phyloP scores from a whole-genome alignment of 345 rosid species.

The Eutrema japonicum region DNA sequence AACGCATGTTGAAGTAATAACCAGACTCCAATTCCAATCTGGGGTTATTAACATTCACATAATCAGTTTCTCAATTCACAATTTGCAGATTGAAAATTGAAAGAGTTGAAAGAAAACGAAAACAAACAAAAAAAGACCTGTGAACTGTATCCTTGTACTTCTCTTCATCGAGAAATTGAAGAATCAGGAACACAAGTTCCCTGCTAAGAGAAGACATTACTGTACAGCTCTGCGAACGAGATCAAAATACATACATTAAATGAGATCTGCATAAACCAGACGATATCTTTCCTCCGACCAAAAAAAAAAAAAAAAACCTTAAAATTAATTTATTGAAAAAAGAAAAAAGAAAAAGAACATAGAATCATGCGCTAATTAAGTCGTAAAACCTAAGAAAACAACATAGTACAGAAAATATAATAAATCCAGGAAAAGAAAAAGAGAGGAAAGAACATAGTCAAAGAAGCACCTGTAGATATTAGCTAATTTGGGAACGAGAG shows the following conservation, averaged over 20 bases:
- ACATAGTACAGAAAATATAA: background rate
- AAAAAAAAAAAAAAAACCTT: background rate
- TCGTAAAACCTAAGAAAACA: conserved; percentile 12
- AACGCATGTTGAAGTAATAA: conserved; percentile 79
- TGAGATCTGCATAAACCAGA: conserved; percentile 43
- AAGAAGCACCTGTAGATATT: conserved; percentile 11
- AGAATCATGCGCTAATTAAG: conserved; percentile 11
- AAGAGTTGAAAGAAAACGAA: background rate
- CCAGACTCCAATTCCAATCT: conserved; percentile 94
- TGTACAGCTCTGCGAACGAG: conserved; percentile 33
- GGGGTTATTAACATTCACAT: conserved; percentile 1
- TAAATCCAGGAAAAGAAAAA: background rate
- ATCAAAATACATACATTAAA: conserved; percentile 26
- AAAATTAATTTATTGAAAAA: background rate
- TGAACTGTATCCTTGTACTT: conserved; percentile 80
- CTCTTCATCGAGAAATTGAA: conserved; percentile 89
- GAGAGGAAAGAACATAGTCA: background rate
- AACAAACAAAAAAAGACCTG: conserved; percentile 54
- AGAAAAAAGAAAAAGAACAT: background rate
- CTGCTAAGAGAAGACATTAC: conserved; percentile 81
- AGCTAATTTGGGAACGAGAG: conserved; percentile 5
- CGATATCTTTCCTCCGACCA: background rate
- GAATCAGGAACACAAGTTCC: conserved; percentile 87
- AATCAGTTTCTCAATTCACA: conserved; percentile 19
- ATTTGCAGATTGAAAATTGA: background rate